Percentiles rank a stretch among this genome's conserved stretches.
Evolutionary conservation across 805 yeast genomes (phyloP).

Genomic region (Blastobotrys terrestris): DNA sequence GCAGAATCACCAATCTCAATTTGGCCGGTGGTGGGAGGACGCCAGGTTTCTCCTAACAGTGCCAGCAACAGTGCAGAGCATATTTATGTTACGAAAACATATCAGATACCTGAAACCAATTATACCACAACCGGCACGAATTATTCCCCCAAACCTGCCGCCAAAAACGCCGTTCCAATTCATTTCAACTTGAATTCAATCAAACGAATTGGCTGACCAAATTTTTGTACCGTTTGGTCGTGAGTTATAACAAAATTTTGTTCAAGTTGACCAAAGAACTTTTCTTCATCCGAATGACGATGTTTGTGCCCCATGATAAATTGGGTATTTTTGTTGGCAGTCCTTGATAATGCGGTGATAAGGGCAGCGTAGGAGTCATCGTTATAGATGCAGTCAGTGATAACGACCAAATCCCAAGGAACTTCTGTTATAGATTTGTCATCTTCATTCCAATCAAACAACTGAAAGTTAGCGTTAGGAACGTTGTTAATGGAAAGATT

Average conservation of each 20-base stretch:
- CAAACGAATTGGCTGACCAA: conserved; percentile 2
- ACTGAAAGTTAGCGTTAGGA: conserved; percentile 22
- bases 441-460: conserved; percentile 35
- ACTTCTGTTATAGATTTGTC: conserved; percentile 4
- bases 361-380: conserved; percentile 35
- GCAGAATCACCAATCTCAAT: too few species aligned
- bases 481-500: conserved; percentile 28
- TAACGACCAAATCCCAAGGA: conserved; percentile 34
- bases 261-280: conserved; percentile 16
- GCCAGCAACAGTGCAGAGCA: too few species aligned
- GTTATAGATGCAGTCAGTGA: conserved; percentile 41
- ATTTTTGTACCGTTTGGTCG: neutral
- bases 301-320: conserved; percentile 31
- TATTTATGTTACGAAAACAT: too few species aligned
- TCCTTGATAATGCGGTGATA: conserved; percentile 25
- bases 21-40: too few species aligned
- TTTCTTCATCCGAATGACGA: conserved; percentile 21
- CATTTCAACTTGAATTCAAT: neutral
- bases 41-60: too few species aligned
- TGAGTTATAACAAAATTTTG: neutral
- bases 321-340: conserved; percentile 14
- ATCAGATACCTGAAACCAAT: too few species aligned
- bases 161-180: too few species aligned
- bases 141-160: too few species aligned
- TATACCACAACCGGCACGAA: too few species aligned